Conservation (phyloP, 2,329 filamentous ascomycete genomes). For the Penicillium griseofulvum region DNA sequence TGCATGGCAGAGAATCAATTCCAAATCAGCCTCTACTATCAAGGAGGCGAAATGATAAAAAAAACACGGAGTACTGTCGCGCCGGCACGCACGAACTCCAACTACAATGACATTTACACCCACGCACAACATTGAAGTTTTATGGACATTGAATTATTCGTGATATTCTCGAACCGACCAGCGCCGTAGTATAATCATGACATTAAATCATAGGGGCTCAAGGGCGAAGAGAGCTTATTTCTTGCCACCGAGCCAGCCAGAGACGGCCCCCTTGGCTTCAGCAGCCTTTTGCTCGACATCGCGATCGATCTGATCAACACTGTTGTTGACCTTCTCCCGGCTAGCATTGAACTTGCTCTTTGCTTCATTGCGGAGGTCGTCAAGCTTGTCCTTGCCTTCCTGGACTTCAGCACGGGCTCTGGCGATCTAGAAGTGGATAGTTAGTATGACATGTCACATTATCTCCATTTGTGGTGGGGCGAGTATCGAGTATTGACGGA, state of each 20-base stretch:
- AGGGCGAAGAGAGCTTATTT: slow-evolving; percentile 20
- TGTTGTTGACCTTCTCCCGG: slow-evolving; percentile 49
- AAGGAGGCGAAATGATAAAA: too few species aligned
- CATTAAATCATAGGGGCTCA: background rate
- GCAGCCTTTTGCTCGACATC: slow-evolving; percentile 74
- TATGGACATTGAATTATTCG: background rate
- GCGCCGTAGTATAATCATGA: background rate
- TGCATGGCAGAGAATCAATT: background rate
- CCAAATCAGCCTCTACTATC: background rate
- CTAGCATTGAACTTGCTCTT: slow-evolving; percentile 44
- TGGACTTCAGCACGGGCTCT: slow-evolving; percentile 63
- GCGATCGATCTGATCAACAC: slow-evolving; percentile 75
- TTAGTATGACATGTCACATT: slow-evolving; percentile 6
- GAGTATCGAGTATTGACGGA: background rate
- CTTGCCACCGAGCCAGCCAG: slow-evolving; percentile 76
- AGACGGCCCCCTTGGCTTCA: slow-evolving; percentile 80
- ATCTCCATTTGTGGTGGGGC: background rate
- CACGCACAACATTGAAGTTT: background rate
- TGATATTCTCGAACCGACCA: background rate
- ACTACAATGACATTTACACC: background rate
- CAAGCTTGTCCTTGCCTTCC: slow-evolving; percentile 56
- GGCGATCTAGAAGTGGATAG: slow-evolving; percentile 47
- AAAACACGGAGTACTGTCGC: background rate
- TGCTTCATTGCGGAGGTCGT: slow-evolving; percentile 65
- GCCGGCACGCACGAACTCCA: background rate